phyloP scores from a whole-genome alignment of 2,329 filamentous ascomycete species.

The Cladosporium austrohemisphaericum region DNA sequence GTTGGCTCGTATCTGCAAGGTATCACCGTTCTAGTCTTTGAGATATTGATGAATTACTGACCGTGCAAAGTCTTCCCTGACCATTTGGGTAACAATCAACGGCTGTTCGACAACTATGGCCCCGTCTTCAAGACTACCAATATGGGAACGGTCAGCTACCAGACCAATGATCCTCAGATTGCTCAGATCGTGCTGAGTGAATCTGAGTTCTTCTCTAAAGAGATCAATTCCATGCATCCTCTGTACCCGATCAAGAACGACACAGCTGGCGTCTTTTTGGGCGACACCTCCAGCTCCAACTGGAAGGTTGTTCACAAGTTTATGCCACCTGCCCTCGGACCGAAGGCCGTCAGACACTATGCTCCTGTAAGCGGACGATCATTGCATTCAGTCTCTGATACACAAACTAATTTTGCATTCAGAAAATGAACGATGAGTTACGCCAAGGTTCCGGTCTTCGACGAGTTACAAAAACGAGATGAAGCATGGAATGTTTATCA shows the following conservation, averaged over 20 bases:
- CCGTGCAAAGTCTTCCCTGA: slow-evolving; percentile 40
- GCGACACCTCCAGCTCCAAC: slow-evolving; percentile 49
- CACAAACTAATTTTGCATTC: background rate
- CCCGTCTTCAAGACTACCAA: slow-evolving; percentile 37
- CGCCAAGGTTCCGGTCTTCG: slow-evolving; percentile 46
- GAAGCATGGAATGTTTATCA: slow-evolving; percentile 49
- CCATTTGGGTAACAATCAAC: slow-evolving; percentile 41
- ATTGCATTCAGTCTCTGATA: no score
- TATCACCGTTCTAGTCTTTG: no score
- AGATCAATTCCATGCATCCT: slow-evolving; percentile 31
- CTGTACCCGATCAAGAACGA: slow-evolving; percentile 33
- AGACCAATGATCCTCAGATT: slow-evolving; percentile 37
- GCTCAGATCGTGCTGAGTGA: slow-evolving; percentile 34
- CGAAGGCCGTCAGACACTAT: slow-evolving; percentile 60
- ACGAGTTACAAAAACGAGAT: slow-evolving; percentile 45
- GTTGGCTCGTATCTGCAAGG: slow-evolving; percentile 39
- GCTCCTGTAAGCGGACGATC: slow-evolving; percentile 58
- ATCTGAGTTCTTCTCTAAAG: slow-evolving; percentile 42
- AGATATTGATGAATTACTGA: no score
- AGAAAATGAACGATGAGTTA: background rate
- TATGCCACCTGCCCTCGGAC: slow-evolving; percentile 55
- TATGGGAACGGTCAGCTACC: slow-evolving; percentile 35
- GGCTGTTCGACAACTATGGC: slow-evolving; percentile 39
- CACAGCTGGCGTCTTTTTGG: slow-evolving; percentile 32
- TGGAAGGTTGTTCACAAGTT: slow-evolving; percentile 59